phyloP scores from a whole-genome alignment of 371 early-diverging fungal species.

The Syncephalastrum monosporum region DNA sequence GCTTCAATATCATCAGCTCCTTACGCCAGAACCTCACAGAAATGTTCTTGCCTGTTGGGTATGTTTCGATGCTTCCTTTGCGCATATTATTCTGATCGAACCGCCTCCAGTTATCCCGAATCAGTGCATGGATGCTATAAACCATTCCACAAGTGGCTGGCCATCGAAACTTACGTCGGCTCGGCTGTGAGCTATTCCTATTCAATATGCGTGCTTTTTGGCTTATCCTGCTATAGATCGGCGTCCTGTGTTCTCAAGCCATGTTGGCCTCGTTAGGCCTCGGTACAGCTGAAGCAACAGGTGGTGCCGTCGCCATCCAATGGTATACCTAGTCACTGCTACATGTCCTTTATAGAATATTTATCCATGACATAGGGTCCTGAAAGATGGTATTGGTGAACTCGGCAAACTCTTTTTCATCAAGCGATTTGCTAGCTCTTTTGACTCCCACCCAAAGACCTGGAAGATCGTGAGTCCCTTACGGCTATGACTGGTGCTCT shows the following conservation, averaged over 20 bases:
- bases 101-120: conserved; percentile 41
- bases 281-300: conserved; percentile 54
- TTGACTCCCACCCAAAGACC: conserved; percentile 75
- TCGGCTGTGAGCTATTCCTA: conserved; percentile 44
- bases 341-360: background rate
- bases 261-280: conserved; percentile 69
- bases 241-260: conserved; percentile 70
- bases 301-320: conserved; percentile 72
- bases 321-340: conserved; percentile 34
- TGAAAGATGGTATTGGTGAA: conserved; percentile 74
- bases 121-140: conserved; percentile 56
- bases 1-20: conserved; percentile 16
- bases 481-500: conserved; percentile 13
- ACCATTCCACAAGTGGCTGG: conserved; percentile 62
- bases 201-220: background rate
- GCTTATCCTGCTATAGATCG: conserved; percentile 38
- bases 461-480: conserved; percentile 63
- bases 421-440: conserved; percentile 63
- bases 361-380: conserved; percentile 33
- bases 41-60: conserved; percentile 69
- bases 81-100: conserved; percentile 3
- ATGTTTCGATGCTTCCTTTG: conserved; percentile 8
- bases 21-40: conserved; percentile 50
- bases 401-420: conserved; percentile 76
- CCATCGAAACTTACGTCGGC: conserved; percentile 67